phyloP scores from a whole-genome alignment of 2,329 filamentous ascomycete genomes.

The Ilyonectria mors-panacis region DNA sequence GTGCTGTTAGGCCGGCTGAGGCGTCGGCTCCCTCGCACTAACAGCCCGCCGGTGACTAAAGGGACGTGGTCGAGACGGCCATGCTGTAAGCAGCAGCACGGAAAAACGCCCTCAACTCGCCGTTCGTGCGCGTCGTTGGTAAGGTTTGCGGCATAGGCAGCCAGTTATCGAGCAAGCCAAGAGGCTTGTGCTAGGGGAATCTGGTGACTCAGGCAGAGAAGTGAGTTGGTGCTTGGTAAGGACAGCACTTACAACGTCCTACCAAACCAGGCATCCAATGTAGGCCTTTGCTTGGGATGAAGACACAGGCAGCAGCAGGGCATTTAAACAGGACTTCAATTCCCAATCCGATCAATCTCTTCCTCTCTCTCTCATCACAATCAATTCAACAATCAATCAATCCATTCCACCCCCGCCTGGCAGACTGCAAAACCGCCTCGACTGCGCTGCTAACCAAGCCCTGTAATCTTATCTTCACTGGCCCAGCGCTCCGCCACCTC shows the following conservation, averaged over 20 bases:
- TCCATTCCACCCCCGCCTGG: background rate
- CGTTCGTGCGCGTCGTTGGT: background rate
- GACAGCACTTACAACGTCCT: background rate
- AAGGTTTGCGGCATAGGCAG: background rate
- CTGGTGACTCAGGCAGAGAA: conserved; percentile 2
- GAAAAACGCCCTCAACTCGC: background rate
- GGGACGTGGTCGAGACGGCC: background rate
- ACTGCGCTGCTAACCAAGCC: conserved; percentile 11
- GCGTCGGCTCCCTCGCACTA: conserved; percentile 39
- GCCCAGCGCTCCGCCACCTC: conserved; percentile 24
- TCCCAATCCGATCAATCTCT: background rate
- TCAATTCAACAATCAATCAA: background rate
- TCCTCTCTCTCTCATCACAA: background rate
- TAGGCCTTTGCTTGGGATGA: too few relatives aligned
- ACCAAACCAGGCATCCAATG: background rate
- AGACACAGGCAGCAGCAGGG: background rate
- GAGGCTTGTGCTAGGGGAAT: background rate
- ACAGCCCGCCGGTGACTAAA: background rate
- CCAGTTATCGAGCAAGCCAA: background rate
- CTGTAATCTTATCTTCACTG: conserved; percentile 1
- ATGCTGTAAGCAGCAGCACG: background rate
- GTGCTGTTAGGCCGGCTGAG: conserved; percentile 16
- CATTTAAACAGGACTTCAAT: conserved; percentile 12
- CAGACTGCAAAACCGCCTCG: conserved; percentile 13
- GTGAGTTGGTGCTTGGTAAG: background rate